Base-by-base conservation (phyloP, 352 stramenopile genomes). In the Thraustotheca clavata region DNA sequence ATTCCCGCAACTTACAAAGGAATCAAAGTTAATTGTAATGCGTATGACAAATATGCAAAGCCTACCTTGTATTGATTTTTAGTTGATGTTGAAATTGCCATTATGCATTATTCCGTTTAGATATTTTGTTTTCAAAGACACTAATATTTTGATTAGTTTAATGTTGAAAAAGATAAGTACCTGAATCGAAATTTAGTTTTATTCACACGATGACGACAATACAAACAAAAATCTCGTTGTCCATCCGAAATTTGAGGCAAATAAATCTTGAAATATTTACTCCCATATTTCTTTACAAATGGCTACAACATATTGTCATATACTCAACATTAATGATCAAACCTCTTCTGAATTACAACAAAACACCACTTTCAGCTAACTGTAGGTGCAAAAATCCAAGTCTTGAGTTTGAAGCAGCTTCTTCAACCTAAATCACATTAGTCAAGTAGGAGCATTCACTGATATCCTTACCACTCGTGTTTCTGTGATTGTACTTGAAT, bases 111-210 rank as follows among this genome's bases (percentile, higher is more conserved):
- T 69, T 76, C 75, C 79, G 89, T 54, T 77, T 87, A 43, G 74
- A 82, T 35, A 80, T 83, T 26, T 76, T 63, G 27, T 67, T 69
- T 33, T 88, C 79, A 60, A 79, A 75, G 54, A 89, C 63, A 71
- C 80, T 85, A 57, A 20, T 3, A 7, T 11, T n/a, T 12, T 39
- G 49, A 24, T 2, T 12, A 11, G 49, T 18, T 14, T 3, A 50
- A 12, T 2, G 18, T 12, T 4, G 14, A 35, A 1, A 14, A 27
- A 1, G 5, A 34, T 27, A 4, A 33, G 46, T 27, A 86, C 78
- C 78, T 91, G 67, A 91, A 91, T 24, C 83, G 80, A 47, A 80
- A 83, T 49, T 91, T 91, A 74, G 79, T 71, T 66, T 91, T 91
- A 69, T 79, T 74, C 32, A 83, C 39, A 0, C 80, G 74, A 59